A percentile compares a stretch with the other conserved stretches of the same genome.
Evolutionary conservation across 352 stramenopile species (phyloP).

Genomic region (Globisporangium abappressorium): DNA sequence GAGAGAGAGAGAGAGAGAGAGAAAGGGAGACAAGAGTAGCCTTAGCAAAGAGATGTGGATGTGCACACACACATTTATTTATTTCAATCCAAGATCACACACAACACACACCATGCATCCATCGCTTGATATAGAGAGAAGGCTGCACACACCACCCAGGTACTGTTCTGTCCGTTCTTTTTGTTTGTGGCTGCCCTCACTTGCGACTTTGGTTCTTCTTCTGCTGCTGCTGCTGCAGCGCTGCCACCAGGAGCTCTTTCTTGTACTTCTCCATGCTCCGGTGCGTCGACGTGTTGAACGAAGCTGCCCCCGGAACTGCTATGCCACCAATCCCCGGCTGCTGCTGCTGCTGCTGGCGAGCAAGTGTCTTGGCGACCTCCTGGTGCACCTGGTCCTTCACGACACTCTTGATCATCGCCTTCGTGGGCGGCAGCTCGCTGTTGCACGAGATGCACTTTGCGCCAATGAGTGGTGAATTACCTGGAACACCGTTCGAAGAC

Average conservation of each 20-base stretch:
- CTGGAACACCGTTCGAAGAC: conserved; percentile 3
- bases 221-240: conserved; percentile 52
- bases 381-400: conserved; percentile 63
- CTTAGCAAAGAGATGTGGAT: neutral
- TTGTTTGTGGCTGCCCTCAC: neutral
- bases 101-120: neutral
- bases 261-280: conserved; percentile 70
- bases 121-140: too few relatives aligned
- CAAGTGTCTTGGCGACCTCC: conserved; percentile 52
- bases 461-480: conserved; percentile 34
- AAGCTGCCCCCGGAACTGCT: conserved; percentile 7
- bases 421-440: conserved; percentile 52
- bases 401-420: conserved; percentile 53
- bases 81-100: conserved; percentile 3
- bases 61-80: conserved; percentile 7
- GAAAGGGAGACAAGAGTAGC: neutral
- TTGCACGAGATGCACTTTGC: conserved; percentile 75
- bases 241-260: conserved; percentile 50
- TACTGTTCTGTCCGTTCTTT: neutral
- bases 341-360: conserved; percentile 27
- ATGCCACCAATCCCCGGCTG: neutral
- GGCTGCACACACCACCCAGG: neutral
- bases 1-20: too few relatives aligned
- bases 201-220: conserved; percentile 32
- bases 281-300: conserved; percentile 58